Base-by-base conservation (phyloP, 768 basidiomycete species). In the Pleurotus eryngii region DNA sequence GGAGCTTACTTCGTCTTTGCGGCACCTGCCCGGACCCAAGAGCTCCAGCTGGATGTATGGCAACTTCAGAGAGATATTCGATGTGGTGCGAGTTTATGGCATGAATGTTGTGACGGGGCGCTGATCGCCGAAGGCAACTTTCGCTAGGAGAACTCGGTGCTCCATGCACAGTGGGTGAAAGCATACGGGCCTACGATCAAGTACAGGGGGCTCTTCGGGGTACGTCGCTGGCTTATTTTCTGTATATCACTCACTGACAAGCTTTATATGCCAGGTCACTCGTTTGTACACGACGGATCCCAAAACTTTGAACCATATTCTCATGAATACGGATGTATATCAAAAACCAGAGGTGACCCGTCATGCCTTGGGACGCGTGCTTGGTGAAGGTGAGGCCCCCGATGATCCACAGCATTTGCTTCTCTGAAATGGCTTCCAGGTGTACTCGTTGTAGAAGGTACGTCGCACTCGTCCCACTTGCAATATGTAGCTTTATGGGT, bases 11-110 rank as follows among this genome's bases (percentile, higher is more conserved):
- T 81, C 81, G 0, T 74, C 80, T 2, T 61, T 84, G 14, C 72
- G 74, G n/a, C 59, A 72, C 42, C 71, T 86, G 20, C 83, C 77
- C 1, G 83, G 83, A 1, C 84, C 84, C 0, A 70, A 74, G n/a
- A 76, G 64, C 53, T 50, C 71, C 1, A 79, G 74, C 60, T 70
- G 70, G 55, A 48, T 87, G 8, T 82, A 67, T 54, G 84, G 85
- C 6, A 77, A 84, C 62, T 54, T 82, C 59, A 68, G 63, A 39
- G 72, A 79, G 5, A 73, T 85, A 3, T 68, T 66, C 62, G 65
- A 76, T 4, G 75, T 71, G 5, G 82, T 81, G 60, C 24, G 70
- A 14, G 15, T 53, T 8, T 49, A 1, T 22, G 12, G 27, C 39
- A 9, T 30, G 26, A 7, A 26, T 39, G 24, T 7, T n/a, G n/a